phyloP scores from a whole-genome alignment of 345 rosid genomes.

The Litchi chinensis region DNA sequence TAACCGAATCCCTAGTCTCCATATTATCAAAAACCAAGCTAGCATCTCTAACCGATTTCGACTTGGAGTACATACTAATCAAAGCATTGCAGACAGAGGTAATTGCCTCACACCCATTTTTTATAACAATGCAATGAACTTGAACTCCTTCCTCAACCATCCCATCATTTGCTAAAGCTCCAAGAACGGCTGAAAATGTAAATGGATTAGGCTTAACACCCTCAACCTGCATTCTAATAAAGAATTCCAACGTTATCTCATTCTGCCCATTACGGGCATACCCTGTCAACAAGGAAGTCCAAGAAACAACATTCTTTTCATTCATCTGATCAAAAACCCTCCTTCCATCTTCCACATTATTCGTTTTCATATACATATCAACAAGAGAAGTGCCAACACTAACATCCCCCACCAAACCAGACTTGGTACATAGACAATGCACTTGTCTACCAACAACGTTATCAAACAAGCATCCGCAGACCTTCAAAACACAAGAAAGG shows the following conservation, averaged over 20 bases:
- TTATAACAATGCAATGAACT: conserved; percentile 59
- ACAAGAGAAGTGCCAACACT: conserved; percentile 82
- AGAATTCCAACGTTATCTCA: conserved; percentile 46
- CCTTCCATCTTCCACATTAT: conserved; percentile 54
- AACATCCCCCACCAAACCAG: conserved; percentile 59
- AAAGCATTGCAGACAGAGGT: conserved; percentile 63
- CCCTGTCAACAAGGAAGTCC: conserved; percentile 84
- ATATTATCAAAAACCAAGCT: conserved; percentile 59
- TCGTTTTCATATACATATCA: conserved; percentile 73
- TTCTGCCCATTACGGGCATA: conserved; percentile 53
- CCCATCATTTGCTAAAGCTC: conserved; percentile 58
- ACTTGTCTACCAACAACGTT: conserved; percentile 59
- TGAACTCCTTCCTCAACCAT: conserved; percentile 55
- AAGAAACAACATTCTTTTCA: conserved; percentile 73
- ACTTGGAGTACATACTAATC: conserved; percentile 70
- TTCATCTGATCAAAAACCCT: conserved; percentile 65
- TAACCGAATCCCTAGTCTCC: conserved; percentile 52
- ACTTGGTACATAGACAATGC: conserved; percentile 59
- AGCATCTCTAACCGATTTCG: conserved; percentile 57
- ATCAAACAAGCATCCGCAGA: conserved; percentile 56
- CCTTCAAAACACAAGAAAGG: conserved; percentile 68
- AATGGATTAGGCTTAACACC: conserved; percentile 67
- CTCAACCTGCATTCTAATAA: conserved; percentile 54
- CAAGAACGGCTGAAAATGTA: conserved; percentile 68
- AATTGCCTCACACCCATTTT: conserved; percentile 55